Conservation (phyloP, 78 protist genomes). For the Speleostelium caveatum region DNA sequence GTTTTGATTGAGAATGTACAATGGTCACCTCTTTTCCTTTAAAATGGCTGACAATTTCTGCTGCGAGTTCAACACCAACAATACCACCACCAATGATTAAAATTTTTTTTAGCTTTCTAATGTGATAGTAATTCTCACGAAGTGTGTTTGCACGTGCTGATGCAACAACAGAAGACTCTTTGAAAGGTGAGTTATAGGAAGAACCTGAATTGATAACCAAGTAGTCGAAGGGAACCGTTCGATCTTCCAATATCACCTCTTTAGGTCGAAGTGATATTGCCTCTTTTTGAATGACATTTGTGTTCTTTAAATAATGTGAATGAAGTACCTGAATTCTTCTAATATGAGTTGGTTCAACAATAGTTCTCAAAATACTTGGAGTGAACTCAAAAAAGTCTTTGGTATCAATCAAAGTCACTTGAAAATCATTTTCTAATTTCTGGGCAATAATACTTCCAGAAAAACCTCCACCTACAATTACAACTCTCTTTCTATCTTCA, state of each 20-base stretch:
- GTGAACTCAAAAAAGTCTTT: conserved; percentile 80
- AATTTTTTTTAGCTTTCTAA: conserved; percentile 55
- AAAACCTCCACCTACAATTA: conserved; percentile 81
- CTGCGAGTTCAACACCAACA: conserved; percentile 84
- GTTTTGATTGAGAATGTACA: conserved; percentile 58
- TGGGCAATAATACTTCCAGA: conserved; percentile 80
- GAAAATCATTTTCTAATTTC: conserved; percentile 73
- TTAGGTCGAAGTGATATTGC: not conserved
- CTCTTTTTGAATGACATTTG: conserved; percentile 67
- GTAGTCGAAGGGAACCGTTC: conserved; percentile 55
- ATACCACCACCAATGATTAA: conserved; percentile 84
- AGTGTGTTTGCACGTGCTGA: conserved; percentile 80
- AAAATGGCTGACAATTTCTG: conserved; percentile 76
- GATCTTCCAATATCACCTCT: conserved; percentile 48
- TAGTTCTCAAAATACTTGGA: conserved; percentile 72
- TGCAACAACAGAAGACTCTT: conserved; percentile 55
- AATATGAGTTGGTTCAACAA: conserved; percentile 67
- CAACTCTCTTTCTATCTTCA: conserved; percentile 73
- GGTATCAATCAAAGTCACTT: conserved; percentile 79
- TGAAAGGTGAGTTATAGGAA: conserved; percentile 57
- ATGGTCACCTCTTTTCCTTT: conserved; percentile 66
- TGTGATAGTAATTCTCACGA: conserved; percentile 68
- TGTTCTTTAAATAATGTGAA: conserved; percentile 58
- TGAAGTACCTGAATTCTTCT: conserved; percentile 68
- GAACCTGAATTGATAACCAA: conserved; percentile 77